Conservation (phyloP, 1,284 basidiomycete species). For the Ceratobasidium sp. region DNA sequence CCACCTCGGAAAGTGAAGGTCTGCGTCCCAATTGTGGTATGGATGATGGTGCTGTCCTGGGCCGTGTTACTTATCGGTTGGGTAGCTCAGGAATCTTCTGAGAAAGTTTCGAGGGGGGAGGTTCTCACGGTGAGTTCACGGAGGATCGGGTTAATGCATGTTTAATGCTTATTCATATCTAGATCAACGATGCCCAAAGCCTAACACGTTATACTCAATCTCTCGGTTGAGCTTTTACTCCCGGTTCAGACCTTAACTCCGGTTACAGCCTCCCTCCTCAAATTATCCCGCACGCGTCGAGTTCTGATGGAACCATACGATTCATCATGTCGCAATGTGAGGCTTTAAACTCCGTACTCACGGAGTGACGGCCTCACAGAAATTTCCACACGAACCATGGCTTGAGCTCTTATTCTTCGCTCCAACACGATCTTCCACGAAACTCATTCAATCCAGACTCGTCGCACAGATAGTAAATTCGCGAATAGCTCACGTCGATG, state of each 20-base stretch:
- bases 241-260: no score
- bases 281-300: neutral
- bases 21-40: no score
- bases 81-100: no score
- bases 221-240: no score
- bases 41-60: no score
- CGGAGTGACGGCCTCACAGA: neutral
- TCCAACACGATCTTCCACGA: neutral
- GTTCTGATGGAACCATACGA: neutral
- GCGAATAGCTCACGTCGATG: conserved; percentile 8
- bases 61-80: no score
- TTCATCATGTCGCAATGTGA: conserved; percentile 18
- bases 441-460: neutral
- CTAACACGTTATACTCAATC: neutral
- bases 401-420: neutral
- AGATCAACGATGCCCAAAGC: neutral
- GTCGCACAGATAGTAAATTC: neutral
- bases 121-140: no score
- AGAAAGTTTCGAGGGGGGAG: no score
- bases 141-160: no score
- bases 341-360: neutral
- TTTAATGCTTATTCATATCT: neutral
- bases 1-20: no score
- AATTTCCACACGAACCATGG: neutral
- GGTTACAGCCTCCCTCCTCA: conserved; percentile 6